A percentile compares a stretch with the other conserved stretches of the same genome.
phyloP scores from a whole-genome alignment of 352 stramenopile genomes.

The Pythium biforme region DNA sequence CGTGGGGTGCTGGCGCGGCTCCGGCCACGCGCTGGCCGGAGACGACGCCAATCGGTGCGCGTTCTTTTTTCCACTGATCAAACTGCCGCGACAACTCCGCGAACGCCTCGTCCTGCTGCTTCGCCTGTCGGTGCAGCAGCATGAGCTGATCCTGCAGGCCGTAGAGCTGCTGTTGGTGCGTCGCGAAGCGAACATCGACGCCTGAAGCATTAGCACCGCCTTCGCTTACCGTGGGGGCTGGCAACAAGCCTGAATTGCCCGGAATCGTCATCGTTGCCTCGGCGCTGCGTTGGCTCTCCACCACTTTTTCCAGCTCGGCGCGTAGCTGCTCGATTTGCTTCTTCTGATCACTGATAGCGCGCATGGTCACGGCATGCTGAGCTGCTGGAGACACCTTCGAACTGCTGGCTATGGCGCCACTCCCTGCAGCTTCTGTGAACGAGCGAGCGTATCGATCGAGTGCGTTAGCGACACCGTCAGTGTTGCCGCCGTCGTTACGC shows the following conservation, averaged over 20 bases:
- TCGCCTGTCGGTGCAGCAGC: constrained; percentile 36
- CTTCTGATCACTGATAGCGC: constrained; percentile 33
- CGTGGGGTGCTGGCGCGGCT: background rate
- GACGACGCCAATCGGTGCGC: constrained; percentile 21
- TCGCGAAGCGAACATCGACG: constrained; percentile 19
- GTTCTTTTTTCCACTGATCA: constrained; percentile 37
- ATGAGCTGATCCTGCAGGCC: constrained; percentile 36
- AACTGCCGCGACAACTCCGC: constrained; percentile 41
- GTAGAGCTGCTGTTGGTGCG: constrained; percentile 28
- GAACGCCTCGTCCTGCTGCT: constrained; percentile 40
- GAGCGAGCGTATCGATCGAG: constrained; percentile 51
- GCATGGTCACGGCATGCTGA: constrained; percentile 19
- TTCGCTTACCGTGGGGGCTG: no score
- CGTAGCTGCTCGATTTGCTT: constrained; percentile 43
- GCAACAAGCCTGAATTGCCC: no score
- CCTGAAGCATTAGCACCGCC: no score
- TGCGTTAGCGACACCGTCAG: constrained; percentile 32
- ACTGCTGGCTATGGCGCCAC: background rate
- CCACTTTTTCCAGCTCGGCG: constrained; percentile 41
- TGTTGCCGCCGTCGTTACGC: background rate
- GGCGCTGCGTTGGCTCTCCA: constrained; percentile 41
- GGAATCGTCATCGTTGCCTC: constrained; percentile 21
- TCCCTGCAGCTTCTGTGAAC: constrained; percentile 46
- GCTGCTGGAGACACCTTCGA: constrained; percentile 21
- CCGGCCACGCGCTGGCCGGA: constrained; percentile 32